Base-by-base conservation (phyloP, 2,329 filamentous ascomycete species). In the Fusarium chlamydosporum region DNA sequence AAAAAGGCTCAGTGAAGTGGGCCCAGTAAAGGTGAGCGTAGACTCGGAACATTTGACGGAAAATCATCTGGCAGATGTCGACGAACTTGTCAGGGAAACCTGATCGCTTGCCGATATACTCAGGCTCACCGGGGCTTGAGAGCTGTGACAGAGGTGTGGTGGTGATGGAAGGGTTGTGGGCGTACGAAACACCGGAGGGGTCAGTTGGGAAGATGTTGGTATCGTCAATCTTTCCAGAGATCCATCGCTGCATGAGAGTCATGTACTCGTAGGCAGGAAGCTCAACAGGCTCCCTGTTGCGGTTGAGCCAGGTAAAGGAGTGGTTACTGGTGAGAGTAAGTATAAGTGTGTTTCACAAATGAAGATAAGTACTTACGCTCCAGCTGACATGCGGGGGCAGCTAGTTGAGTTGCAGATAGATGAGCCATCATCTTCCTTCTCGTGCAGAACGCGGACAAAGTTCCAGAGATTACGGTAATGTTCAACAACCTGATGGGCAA, bases 11-110 rank as follows among this genome's bases (percentile, higher is more conserved):
- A 64, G 90, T 83, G 80, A 93, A 99, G 80, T 99, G 96, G 59
- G 94, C 93, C 87, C 97, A 97, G 84, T 99, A 99, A 65, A 99
- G 89, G 80, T 99, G 96, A 47, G 96, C 91, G 77, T 99, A 99
- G 73, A 97, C 95, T 62, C 96, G 92, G 85, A 99, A 98, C 91
- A 99, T 98, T 82, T 97, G 96, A 74, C 94, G 92, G 83, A 97
- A 95, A 75, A 97, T 96, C 70, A 91, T 91, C 83, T 96, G 94
- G 84, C 95, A 96, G 72, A 97, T 94, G 65, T 91, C 89, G 73
- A 95, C 86, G 79, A 97, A 98, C 71, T 93, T 92, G 68, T 92
- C 89, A 4, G 96, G 96, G 80, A 99, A 99, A 6, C 95, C 95
- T 64, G 92, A 96, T 46, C 92, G 88, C 82, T 96, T 97, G 75